Base-by-base conservation (phyloP, 2,329 filamentous ascomycete genomes). In the Cytospora leucostoma region DNA sequence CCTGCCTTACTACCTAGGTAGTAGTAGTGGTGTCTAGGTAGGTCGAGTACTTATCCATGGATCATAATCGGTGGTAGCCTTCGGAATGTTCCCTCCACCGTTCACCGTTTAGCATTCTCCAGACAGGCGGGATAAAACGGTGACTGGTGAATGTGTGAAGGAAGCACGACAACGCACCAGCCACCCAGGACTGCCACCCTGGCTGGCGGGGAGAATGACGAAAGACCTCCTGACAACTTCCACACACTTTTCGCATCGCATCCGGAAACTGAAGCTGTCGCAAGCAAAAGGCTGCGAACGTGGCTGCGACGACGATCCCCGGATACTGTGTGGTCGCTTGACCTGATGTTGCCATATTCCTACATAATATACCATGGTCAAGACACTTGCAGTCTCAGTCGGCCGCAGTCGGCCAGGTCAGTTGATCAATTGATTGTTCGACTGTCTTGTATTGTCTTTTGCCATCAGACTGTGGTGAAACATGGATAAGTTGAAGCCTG, bases 181-280 rank as follows among this genome's bases (percentile, higher is more conserved):
- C 38, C 38, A 40, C 38, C 38, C 27, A 27, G 27, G 27, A 27
- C 27, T 27, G 17, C 38, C 38, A 40, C 38, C 38, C 12, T 40
- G 38, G 38, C 17, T 37, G 35, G 35, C 35, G 12, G 47, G 49
- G 38, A 10, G 58, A 44, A 55, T 55, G 58, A 54, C 58, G 58
- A 54, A 47, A 61, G 51, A 40, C 47, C 57, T 33, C 15, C 57
- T 27, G 27, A 27, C 51, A 51, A 49, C 58, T 51, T 27, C 51
- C 58, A 55, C n/a, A 40, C 38, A 55, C 40, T 54, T 37, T 47
- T 47, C 50, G 50, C 58, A 54, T 54, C 47, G 38, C 38, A 55
- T 37, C 38, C 50, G 58, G 51, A 55, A 61, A 61, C 58, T 55
- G 40, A 49, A 53, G 58, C 51, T 61, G 58, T 61, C 51, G 7